These are phyloP conservation scores for Dryadomyces quercus-mongolicae DNA, from an alignment of 2,329 filamentous ascomycete genomes.

Conservation along the genomic window DNA sequence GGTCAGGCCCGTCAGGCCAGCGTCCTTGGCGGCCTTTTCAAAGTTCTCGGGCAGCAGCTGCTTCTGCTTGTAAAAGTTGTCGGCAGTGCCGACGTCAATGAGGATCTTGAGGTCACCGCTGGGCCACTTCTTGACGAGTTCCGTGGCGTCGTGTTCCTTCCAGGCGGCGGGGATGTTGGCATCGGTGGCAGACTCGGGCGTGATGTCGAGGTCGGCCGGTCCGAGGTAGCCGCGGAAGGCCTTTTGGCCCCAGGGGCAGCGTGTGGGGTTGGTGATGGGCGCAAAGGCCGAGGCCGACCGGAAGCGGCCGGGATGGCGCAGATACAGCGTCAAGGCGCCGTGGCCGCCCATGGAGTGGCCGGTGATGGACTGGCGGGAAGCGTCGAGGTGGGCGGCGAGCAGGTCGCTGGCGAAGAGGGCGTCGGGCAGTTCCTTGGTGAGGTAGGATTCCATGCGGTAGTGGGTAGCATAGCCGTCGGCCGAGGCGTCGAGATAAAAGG, in stretches of 20 bases:
- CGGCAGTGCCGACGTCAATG: conserved; percentile 86
- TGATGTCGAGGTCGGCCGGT: conserved; percentile 30
- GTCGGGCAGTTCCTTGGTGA: conserved; percentile 75
- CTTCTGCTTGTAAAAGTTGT: conserved; percentile 92
- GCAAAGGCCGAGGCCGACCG: conserved; percentile 83
- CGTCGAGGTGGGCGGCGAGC: conserved; percentile 59
- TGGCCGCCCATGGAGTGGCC: conserved; percentile 98
- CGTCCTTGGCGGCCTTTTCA: conserved; percentile 62
- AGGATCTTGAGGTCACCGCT: conserved; percentile 57
- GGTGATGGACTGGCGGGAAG: conserved; percentile 62
- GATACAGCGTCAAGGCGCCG: conserved; percentile 81
- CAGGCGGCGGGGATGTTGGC: conserved; percentile 48
- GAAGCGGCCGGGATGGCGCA: conserved; percentile 86
- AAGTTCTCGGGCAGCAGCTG: conserved; percentile 94
- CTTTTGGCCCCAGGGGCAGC: conserved; percentile 91
- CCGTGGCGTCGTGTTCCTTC: conserved; percentile 85
- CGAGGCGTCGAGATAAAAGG: conserved; percentile 92
- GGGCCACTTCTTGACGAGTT: conserved; percentile 67
- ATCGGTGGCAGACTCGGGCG: conserved; percentile 6
- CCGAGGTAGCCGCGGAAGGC: conserved; percentile 89
- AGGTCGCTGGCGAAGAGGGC: conserved; percentile 49
- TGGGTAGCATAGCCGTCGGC: conserved; percentile 61
- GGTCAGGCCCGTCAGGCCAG: conserved; percentile 59
- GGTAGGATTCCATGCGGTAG: conserved; percentile 93
- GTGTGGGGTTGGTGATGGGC: conserved; percentile 74